Evolutionary conservation across 495 filamentous ascomycete genomes (phyloP), one percentile per base, ranked within the genome.

Genomic region (Jackrogersella minutella): DNA sequence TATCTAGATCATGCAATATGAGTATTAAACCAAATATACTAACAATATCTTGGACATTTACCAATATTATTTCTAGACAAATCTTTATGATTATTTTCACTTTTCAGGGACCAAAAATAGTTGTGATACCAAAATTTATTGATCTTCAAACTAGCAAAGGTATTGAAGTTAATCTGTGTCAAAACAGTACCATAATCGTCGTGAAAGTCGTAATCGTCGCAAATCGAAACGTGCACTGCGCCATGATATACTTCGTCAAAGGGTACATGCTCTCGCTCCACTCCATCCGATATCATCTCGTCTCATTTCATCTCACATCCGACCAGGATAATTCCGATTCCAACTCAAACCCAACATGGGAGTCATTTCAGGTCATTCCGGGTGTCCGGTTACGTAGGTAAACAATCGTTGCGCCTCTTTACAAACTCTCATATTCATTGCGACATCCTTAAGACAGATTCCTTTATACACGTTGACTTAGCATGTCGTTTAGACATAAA

Each of bases 401-500:
- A 52, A 52, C 26, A 33, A 36, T 22, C 49, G 30, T 16, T 31
- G 14, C 28, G 10, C 30, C 30, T 22, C 28, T 51, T 26, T 36
- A 52, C 31, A 52, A 11, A 5, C 7, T 17, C 49, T 19, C 49
- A 21, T 1, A 8, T 24, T 11, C 31, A 17, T 24, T 5, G 16
- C 30, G 49, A 31, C 26, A 19, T 6, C 7, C n/a, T 36, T 31
- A n/a, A 52, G n/a, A 21, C 17, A 43, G 16, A 11, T 26, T 22
- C 24, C 22, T 28, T 6, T 51, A 30, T 34, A 34, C n/a, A 21
- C 6, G 11, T 14, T 4, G 14, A 14, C 1, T 7, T 19, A 34
- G 1, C 9, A 11, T 14, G 11, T 31, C 14, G n/a, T 3, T 14
- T 65, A 74, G 24, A 74, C 72, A 22, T 73, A 74, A 11, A 64